phyloP scores from a whole-genome alignment of 352 stramenopile genomes.

The Phytophthora parvispora region DNA sequence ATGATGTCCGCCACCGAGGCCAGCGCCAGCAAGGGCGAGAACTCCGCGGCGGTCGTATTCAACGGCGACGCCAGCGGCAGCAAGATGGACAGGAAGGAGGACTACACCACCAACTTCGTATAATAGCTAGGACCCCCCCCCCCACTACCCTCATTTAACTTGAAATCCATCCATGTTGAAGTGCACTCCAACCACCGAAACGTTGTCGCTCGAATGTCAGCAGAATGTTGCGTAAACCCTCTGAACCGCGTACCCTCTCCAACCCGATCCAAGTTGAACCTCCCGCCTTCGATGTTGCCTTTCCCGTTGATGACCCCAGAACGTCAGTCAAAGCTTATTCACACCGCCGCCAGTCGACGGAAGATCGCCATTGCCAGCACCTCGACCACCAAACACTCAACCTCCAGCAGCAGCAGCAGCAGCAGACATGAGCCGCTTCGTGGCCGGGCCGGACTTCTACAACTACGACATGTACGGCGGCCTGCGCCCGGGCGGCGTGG shows the following conservation, averaged over 20 bases:
- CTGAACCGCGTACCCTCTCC: neutral
- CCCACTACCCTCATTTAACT: no score
- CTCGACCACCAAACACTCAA: no score
- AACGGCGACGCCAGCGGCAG: no score
- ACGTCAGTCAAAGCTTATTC: neutral
- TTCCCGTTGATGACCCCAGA: constrained; percentile 23
- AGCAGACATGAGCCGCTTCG: constrained; percentile 28
- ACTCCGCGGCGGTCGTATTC: constrained; percentile 18
- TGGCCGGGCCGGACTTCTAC: constrained; percentile 63
- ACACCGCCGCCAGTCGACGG: neutral
- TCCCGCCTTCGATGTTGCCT: constrained; percentile 26
- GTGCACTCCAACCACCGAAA: neutral
- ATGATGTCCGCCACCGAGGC: no score
- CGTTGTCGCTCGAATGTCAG: neutral
- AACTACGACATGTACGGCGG: constrained; percentile 73
- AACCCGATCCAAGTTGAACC: constrained; percentile 19
- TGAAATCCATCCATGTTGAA: no score
- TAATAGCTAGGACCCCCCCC: no score
- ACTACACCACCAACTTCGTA: constrained; percentile 41
- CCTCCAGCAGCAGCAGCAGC: neutral
- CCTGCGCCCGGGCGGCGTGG: constrained; percentile 45
- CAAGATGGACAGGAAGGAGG: no score
- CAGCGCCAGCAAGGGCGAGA: no score
- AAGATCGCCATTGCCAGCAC: neutral
- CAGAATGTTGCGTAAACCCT: no score